Base-by-base conservation (phyloP, 164 flowering plant genomes). In the Berberis thunbergii region DNA sequence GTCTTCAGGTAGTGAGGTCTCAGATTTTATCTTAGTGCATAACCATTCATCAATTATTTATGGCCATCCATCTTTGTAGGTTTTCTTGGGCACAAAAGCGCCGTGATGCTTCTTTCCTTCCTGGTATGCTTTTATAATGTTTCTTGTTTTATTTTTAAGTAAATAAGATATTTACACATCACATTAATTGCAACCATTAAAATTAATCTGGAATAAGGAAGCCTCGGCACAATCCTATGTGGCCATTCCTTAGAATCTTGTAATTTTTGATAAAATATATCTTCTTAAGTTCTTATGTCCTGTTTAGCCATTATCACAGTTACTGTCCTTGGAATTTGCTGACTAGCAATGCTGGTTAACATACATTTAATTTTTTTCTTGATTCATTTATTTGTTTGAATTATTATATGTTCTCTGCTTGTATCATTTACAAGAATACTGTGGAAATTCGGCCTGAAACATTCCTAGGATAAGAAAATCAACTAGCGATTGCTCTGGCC, bases 41-140 rank as follows among this genome's bases (percentile, higher is more conserved):
- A 4, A 7, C 11, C 12, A 7, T 9, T 9, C 54, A 50, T 4
- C 54, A 50, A 50, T 9, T 9, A 50, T 26, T 50, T n/a, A 50
- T 9, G 11, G 26, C 8, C 11, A 10, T 52, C 11, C 11, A 11
- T 52, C 4, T 57, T 5, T 57, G 60, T 42, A 57, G 60, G 43
- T 57, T 57, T 57, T 57, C 60, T 1, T 57, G 43, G 60, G 4
- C 60, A 57, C 45, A 57, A 41, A 57, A 26, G 45, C 45, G 60
- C 3, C 60, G 12, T 10, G 43, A 41, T 41, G 46, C 60, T 41
- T 26, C 60, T 57, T 57, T 57, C 60, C 60, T 57, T n/a, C 60
- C 60, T 40, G 60, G 60, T 57, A 57, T 4, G 60, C 40, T 40
- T 4, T 40, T 2, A 11, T n/a, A 55, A 8, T 53, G 11, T 39